Evolutionary conservation across 2,329 filamentous ascomycete genomes (phyloP).

Genomic region (Trichoderma polysporum): DNA sequence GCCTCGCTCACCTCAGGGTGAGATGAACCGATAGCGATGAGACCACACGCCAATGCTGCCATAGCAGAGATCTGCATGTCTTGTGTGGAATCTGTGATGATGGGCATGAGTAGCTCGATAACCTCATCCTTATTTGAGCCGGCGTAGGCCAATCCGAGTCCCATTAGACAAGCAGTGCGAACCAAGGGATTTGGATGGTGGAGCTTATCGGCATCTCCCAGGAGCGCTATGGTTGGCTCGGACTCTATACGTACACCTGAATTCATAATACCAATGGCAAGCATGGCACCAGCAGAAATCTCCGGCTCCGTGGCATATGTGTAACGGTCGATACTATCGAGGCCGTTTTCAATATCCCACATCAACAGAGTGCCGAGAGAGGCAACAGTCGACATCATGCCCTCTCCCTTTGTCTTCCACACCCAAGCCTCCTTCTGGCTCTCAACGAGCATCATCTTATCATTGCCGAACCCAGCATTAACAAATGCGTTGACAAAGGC

Average conservation of each 20-base stretch:
- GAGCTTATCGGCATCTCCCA: constrained; percentile 78
- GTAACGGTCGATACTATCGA: constrained; percentile 94
- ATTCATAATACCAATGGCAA: constrained; percentile 95
- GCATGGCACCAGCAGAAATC: constrained; percentile 86
- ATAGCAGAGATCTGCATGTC: constrained; percentile 97
- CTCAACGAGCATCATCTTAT: constrained; percentile 96
- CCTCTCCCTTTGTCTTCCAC: constrained; percentile 98
- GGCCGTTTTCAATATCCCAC: constrained; percentile 89
- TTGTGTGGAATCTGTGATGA: constrained; percentile 78
- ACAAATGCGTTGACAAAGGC: constrained; percentile 97
- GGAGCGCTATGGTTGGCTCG: constrained; percentile 83
- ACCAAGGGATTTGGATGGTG: constrained; percentile 75
- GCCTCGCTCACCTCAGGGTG: constrained; percentile 89
- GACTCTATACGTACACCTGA: constrained; percentile 86
- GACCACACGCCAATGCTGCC: constrained; percentile 85
- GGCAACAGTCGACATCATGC: constrained; percentile 94
- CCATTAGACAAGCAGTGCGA: constrained; percentile 87
- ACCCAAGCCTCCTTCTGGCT: constrained; percentile 92
- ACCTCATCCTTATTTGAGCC: constrained; percentile 90
- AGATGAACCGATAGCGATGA: constrained; percentile 90
- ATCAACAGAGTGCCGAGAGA: constrained; percentile 88
- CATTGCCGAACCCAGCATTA: constrained; percentile 90
- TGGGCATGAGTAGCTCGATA: constrained; percentile 79
- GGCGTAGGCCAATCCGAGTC: constrained; percentile 89
- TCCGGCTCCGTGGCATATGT: constrained; percentile 77